Percentiles rank a stretch among this genome's conserved stretches.
phyloP scores from a whole-genome alignment of 176 grass and related monocot genomes.

The Cenchrus americanus region DNA sequence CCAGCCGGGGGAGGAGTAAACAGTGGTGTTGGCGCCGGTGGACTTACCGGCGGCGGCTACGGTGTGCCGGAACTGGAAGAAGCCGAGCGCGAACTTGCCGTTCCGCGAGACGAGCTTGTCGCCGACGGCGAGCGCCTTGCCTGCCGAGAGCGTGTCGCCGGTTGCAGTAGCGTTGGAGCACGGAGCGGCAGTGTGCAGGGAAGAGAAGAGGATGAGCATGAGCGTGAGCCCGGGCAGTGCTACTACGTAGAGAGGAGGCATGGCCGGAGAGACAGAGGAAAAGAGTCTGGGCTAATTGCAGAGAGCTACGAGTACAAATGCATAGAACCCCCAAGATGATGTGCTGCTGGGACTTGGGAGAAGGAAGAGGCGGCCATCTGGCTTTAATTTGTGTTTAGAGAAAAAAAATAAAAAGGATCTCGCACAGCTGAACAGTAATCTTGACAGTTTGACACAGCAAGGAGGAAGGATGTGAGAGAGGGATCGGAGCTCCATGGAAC shows the following conservation, averaged over 20 bases:
- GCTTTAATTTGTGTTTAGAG: not conserved
- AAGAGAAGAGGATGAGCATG: not conserved
- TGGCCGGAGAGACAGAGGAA: no score
- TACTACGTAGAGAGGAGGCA: not conserved
- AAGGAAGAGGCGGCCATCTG: not conserved
- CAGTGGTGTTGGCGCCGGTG: not conserved
- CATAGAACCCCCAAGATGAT: no score
- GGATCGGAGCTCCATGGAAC: not conserved
- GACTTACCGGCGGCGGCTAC: not conserved
- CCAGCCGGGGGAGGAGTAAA: not conserved
- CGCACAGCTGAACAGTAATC: not conserved
- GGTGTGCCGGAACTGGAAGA: not conserved
- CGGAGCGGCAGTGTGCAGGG: not conserved
- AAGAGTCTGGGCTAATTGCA: not conserved
- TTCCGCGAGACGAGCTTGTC: constrained; percentile 2
- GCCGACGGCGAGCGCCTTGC: not conserved
- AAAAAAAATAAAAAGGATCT: not conserved
- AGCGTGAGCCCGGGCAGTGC: not conserved
- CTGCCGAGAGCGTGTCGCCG: not conserved
- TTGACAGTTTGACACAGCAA: not conserved
- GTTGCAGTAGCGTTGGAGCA: not conserved
- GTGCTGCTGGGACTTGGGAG: not conserved
- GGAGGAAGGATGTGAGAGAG: no score
- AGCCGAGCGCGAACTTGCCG: not conserved
- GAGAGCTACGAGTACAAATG: no score